phyloP scores from a whole-genome alignment of 441 rosid genomes.

The Mallotus repandus region DNA sequence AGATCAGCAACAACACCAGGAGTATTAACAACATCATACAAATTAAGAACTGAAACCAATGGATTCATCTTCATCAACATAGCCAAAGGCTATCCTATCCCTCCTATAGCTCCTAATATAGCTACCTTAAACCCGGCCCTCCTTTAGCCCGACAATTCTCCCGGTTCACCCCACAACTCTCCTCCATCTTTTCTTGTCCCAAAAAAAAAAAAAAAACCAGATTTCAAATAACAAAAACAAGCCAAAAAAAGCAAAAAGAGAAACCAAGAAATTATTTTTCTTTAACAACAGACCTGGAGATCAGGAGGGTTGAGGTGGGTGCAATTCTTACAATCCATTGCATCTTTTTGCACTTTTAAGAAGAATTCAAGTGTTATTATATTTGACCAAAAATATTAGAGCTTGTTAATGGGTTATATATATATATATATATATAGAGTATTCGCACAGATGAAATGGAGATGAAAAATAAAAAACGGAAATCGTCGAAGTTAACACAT shows the following conservation, averaged over 20 bases:
- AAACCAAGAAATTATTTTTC: not conserved
- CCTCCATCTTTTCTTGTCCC: constrained; percentile 31
- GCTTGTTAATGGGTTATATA: no score
- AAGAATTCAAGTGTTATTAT: not conserved
- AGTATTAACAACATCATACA: constrained; percentile 88
- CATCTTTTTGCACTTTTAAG: not conserved
- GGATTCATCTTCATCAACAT: constrained; percentile 91
- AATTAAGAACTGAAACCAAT: constrained; percentile 87
- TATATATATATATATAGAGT: not conserved
- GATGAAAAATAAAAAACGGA: no score
- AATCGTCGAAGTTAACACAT: no score
- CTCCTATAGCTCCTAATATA: constrained; percentile 91
- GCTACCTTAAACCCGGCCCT: constrained; percentile 85
- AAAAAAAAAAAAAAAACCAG: not conserved
- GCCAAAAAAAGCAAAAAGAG: not conserved
- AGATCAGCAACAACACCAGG: constrained; percentile 94
- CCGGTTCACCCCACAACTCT: constrained; percentile 38
- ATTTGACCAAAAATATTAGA: not conserved
- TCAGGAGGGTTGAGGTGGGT: constrained; percentile 60
- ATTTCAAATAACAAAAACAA: not conserved
- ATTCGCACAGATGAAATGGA: not conserved
- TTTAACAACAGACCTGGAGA: constrained; percentile 33
- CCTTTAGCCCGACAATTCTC: constrained; percentile 71
- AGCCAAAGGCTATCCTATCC: constrained; percentile 89
- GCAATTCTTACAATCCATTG: constrained; percentile 71